Percentiles rank a stretch among this genome's conserved stretches.
Conservation (phyloP, 2,329 filamentous ascomycete species). For the Phialophora verrucosa region DNA sequence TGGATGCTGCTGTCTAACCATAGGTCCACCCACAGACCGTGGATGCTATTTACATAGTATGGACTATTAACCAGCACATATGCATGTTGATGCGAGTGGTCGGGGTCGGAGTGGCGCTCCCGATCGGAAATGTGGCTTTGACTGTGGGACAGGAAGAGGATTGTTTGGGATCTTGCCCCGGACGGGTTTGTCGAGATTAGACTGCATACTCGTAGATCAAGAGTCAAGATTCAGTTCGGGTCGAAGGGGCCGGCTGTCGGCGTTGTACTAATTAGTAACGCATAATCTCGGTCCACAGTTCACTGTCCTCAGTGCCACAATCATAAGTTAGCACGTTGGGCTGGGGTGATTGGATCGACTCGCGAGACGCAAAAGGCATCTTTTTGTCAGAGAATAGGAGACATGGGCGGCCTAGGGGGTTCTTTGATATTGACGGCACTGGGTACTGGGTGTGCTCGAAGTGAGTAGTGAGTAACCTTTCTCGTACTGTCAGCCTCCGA, state of each 20-base stretch:
- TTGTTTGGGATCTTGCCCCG: not conserved
- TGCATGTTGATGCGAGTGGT: not conserved
- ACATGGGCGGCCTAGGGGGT: not conserved
- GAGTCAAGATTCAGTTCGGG: not conserved
- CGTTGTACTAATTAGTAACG: too few species aligned
- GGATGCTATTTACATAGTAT: not conserved
- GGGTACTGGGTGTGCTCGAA: too few species aligned
- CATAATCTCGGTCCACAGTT: not conserved
- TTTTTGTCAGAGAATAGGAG: not conserved
- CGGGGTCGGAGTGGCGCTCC: not conserved
- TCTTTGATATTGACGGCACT: not conserved
- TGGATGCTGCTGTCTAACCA: too few species aligned
- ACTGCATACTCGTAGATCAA: not conserved
- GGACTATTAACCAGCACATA: not conserved
- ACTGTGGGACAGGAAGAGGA: not conserved
- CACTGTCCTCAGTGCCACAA: not conserved
- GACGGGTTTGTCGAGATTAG: not conserved
- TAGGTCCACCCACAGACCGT: too few species aligned
- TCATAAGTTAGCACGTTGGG: too few species aligned
- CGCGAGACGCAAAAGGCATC: not conserved
- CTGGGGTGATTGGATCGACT: not conserved
- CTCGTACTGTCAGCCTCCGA: too few species aligned
- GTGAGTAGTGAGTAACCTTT: too few species aligned
- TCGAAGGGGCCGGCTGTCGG: not conserved
- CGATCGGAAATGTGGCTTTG: slow-evolving; percentile 2